Base-by-base conservation (phyloP, 805 yeast genomes). In the Kluyveromyces lactis region DNA sequence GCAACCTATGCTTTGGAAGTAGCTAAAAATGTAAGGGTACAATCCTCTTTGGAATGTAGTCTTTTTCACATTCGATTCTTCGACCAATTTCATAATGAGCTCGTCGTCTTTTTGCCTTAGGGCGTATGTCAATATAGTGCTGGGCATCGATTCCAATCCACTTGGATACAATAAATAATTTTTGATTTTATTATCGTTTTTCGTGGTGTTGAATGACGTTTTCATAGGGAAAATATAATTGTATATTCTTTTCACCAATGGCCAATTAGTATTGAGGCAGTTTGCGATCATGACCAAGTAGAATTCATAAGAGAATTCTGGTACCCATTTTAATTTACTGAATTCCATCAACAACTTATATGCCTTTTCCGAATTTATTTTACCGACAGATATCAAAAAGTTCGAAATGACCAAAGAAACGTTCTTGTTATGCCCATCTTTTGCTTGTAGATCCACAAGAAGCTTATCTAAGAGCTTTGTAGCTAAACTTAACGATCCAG, bases 401-500 rank as follows among this genome's bases (percentile, higher is more conserved):
- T 64, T 57, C 2, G 79, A 67, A 26, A 75, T 48, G 8, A 76
- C 51, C 31, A 56, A 37, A 1, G 71, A 62, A 17, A 74, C 60
- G 40, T 64, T 62, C 7, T 53, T 33, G 19, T 56, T 55, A 15
- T 53, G 51, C 11, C 64, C 62, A 27, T 56, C 53, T 36, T 59
- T 58, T 17, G 56, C 50, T 49, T 65, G 66, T 48, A 67, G 68
- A 33, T 73, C 72, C 0, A 64, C 48, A 31, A 81, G 55, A 4
- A 80, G 63, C 30, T 68, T 63, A 51, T 81, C 83, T 49, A 82
- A 60, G 41, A 80, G 69, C 42, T 70, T 65, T 1, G 81, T 68
- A 3, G 86, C 79, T 30, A 70, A 48, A 7, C 65, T 62, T 27
- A 68, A 46, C 45, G 78, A 73, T 30, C 70, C 72, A 32, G 74